Evolutionary conservation across 352 stramenopile genomes (phyloP).

Genomic region (Phytophthora hibernalis): DNA sequence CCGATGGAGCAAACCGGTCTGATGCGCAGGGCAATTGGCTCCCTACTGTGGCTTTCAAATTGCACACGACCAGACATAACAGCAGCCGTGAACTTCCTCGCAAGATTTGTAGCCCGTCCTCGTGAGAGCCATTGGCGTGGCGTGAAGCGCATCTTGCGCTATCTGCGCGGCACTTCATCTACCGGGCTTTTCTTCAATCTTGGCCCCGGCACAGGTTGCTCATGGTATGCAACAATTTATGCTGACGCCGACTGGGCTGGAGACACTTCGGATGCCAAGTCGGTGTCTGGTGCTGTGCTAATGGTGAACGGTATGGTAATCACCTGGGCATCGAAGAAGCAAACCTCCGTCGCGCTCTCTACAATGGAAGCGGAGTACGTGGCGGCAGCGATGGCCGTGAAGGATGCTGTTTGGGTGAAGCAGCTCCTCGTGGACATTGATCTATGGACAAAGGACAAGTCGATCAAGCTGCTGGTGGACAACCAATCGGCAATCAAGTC

Average conservation of each 20-base stretch:
- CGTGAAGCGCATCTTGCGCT: conserved; percentile 1
- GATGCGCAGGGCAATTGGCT: too few species aligned
- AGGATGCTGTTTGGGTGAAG: conserved; percentile 1
- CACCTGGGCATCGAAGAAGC: conserved; percentile 1
- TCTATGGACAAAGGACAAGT: background rate
- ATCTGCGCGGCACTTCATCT: background rate
- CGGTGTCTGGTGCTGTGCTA: background rate
- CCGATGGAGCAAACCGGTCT: too few species aligned
- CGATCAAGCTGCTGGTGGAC: background rate
- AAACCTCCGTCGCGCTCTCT: too few species aligned
- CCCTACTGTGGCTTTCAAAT: background rate
- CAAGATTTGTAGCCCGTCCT: conserved; percentile 3
- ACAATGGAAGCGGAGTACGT: conserved; percentile 8
- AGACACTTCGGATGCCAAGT: too few species aligned
- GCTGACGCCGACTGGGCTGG: conserved; percentile 4
- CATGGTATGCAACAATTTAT: background rate
- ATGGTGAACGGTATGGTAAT: conserved; percentile 3
- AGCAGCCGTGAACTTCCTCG: conserved; percentile 6
- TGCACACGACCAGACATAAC: conserved; percentile 9
- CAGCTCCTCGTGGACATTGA: conserved; percentile 2
- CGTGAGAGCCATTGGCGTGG: background rate
- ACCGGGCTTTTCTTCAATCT: background rate
- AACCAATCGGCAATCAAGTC: conserved; percentile 3
- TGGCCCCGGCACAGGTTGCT: background rate
- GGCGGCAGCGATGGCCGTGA: background rate